Evolutionary conservation across 805 yeast genomes (phyloP), one percentile per base, ranked within the genome.

Genomic region (Candida ponderosae): DNA sequence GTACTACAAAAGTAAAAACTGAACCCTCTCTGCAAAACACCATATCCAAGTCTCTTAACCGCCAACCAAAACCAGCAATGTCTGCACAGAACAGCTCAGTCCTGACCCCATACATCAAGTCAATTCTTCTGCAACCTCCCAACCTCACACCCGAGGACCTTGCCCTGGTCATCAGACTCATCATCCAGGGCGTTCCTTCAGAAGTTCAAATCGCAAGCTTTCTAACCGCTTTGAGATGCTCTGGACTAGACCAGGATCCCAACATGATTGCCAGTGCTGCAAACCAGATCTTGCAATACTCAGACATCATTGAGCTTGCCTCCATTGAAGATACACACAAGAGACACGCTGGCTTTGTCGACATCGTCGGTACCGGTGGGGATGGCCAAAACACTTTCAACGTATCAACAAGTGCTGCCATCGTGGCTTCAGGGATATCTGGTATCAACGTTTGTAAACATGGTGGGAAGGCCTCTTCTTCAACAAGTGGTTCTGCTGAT

Each of bases 341-440:
- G n/a, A n/a, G n/a, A n/a, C n/a, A 71, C 29, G 49, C 62, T 1
- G 82, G 82, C 0, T 81, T 72, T 47, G 68, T 81, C 6, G 99
- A 93, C 57, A 85, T 93, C 23, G 99, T 93, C 6, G 99, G 99
- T 2, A 93, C 99, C 0, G 99, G 99, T 20, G 99, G 99, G 14
- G 99, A 93, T 56, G 96, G 96, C 2, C 96, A 93, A 54, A 82
- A 93, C 56, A 93, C 99, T 0, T 93, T 93, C 65, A 93, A 93
- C 50, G 98, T 93, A 3, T 82, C 95, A 14, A 93, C 98, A 0
- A 85, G 97, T 3, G 70, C 96, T 2, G 97, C 97, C 1, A 87
- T 93, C 34, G 88, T 93, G 3, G 93, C 88, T 0, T 86, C 97
- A 0, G 99, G 98, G 7, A 81, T 87, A 68, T 10, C 24, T 8